These are phyloP conservation scores for Ramaria sp. DNA, from an alignment of 768 basidiomycete species.

Conservation along the genomic window DNA sequence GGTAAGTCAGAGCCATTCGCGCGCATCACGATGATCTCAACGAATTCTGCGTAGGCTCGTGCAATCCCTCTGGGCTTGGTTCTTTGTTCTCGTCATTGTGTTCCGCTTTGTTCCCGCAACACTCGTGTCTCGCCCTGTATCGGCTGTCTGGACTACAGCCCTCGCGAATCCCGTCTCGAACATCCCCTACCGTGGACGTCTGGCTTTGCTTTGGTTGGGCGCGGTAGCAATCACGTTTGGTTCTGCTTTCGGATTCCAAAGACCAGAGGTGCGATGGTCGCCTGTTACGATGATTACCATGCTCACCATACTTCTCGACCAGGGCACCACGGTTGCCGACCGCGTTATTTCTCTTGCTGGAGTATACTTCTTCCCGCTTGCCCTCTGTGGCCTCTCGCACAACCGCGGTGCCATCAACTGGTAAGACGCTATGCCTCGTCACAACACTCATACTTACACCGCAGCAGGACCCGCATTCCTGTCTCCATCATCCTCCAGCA, in stretches of 20 bases:
- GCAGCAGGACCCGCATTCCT: background rate
- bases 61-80: conserved; percentile 5
- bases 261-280: background rate
- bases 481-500: conserved; percentile 8
- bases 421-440: background rate
- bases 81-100: conserved; percentile 4
- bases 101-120: conserved; percentile 1
- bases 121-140: background rate
- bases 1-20: background rate
- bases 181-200: background rate
- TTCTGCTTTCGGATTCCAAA: background rate
- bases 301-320: background rate
- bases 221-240: conserved; percentile 7
- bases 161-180: background rate
- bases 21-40: background rate
- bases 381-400: background rate
- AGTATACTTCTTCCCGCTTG: conserved; percentile 1
- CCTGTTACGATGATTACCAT: background rate
- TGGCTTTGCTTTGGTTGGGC: background rate
- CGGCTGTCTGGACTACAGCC: background rate
- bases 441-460: background rate
- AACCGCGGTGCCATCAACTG: background rate
- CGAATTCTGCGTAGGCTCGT: background rate
- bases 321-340: background rate
- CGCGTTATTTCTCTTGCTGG: conserved; percentile 6